Base-by-base conservation (phyloP, 768 basidiomycete genomes). In the Mycena albidolilacea region DNA sequence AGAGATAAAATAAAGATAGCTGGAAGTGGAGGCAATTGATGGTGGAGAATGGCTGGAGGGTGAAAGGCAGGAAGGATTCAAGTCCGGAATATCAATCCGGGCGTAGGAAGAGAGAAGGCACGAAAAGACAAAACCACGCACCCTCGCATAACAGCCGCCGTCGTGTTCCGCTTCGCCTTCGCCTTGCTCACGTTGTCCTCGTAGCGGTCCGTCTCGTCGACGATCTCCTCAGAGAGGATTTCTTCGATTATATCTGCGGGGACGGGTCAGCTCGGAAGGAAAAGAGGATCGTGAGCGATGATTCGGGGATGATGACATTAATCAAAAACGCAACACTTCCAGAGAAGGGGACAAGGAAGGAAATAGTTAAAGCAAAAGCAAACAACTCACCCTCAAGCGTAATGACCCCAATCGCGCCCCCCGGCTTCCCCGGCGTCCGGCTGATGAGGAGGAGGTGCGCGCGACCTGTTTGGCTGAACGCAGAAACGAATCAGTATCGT, bases 191-290 rank as follows among this genome's bases (percentile, higher is more conserved):
- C 91, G 78, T 97, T 98, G 76, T 96, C 95, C 75, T 95, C 91
- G 76, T 93, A 97, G 37, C 91, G 88, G 82, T 98, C 97, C 3
- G 96, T 97, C 82, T 98, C 97, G 78, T 97, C 97, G 39, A 97
- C 93, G 30, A 30, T 30, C 30, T 30, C 30, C 30, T 30, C 30
- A 3, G 30, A 30, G 30, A 30, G 30, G 3, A 99, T 98, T 87
- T 97, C 55, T 23, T 54, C 23, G 10, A 54, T 23, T 6, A 23
- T 54, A 21, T 54, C 52, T 48, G 46, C 15, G 41, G 41, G 41
- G 41, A 14, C 5, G 41, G 5, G 41, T 43, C 41, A 43, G 41
- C 41, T 30, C 30, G 30, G 30, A 43, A 43, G 5, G 41, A 10
- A 2, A 7, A 19, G 2, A 48, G 30, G 30, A 30, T 30, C 30